Evolutionary conservation across 768 basidiomycete species (phyloP), one percentile per base, ranked within the genome.

Genomic region (Leccinum ochraceum): DNA sequence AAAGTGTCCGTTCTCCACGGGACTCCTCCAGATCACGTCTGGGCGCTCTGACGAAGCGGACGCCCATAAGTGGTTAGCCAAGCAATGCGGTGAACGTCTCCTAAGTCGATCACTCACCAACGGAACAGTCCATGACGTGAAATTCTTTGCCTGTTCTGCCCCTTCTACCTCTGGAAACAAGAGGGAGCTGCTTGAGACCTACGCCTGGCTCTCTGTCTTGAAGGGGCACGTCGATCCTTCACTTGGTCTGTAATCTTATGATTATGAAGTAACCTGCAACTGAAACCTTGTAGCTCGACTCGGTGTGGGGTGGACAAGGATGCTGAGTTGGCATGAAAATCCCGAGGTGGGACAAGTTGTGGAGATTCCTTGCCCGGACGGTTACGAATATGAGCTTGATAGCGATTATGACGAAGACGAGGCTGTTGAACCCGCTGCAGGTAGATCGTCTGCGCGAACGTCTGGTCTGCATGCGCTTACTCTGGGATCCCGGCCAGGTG

Each of bases 331-430:
- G 36, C 54, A 4, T 26, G 53, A 50, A 17, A 17, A 50, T 36
- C 10, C 39, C 9, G 17, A n/a, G 2, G 36, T 16, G 13, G 51
- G 46, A 34, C 17, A 34, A 20, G n/a, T 22, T 8, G 20, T 16
- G 36, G 63, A 62, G 24, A 59, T 69, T 44, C 26, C 8, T 13
- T 61, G 57, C 32, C 60, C 62, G 2, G 24, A 50, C 0, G 60
- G 51, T 28, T 61, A 68, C 30, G 62, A 72, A 8, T 66, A 70
- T 34, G 63, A 64, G 5, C 60, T 58, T 48, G 72, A 72, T 39
- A 72, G 72, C 14, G 68, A 74, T 54, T 64, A 53, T 6, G 68
- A 74, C 24, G 70, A 70, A 16, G 63, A 64, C 3, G 62, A 63
- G 32, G 39, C 11, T 14, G 17, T 53, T n/a, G 54, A 44, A 24